These are phyloP conservation scores for Neonectria neomacrospora DNA, from an alignment of 2,329 filamentous ascomycete genomes.

Conservation along the genomic window DNA sequence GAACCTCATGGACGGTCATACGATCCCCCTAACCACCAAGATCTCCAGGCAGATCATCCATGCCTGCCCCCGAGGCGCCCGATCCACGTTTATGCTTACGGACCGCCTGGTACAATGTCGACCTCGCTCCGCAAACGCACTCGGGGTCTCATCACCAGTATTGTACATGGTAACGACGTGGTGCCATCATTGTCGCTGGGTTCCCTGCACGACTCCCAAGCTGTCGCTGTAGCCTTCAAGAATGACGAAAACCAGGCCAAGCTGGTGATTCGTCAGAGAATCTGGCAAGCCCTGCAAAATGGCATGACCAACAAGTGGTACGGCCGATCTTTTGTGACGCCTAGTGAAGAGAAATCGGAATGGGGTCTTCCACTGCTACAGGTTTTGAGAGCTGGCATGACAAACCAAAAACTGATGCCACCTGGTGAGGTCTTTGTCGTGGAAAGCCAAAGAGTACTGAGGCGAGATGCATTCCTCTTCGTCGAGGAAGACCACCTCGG, in stretches of 20 bases:
- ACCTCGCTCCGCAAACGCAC: conserved; percentile 75
- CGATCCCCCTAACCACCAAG: conserved; percentile 45
- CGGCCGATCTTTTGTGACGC: conserved; percentile 50
- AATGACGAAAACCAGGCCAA: conserved; percentile 75
- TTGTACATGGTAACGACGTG: conserved; percentile 78
- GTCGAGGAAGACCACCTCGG: conserved; percentile 64
- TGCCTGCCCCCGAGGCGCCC: conserved; percentile 74
- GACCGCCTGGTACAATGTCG: conserved; percentile 78
- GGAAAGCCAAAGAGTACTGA: conserved; percentile 74
- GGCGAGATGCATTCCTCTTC: conserved; percentile 71
- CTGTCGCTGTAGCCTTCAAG: conserved; percentile 77
- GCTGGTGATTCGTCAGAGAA: conserved; percentile 71
- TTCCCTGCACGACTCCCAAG: conserved; percentile 79
- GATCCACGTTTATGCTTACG: conserved; percentile 84
- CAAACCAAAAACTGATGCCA: conserved; percentile 75
- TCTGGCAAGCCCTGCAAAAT: conserved; percentile 73
- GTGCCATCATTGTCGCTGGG: conserved; percentile 80
- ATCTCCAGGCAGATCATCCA: conserved; percentile 49
- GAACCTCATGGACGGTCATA: conserved; percentile 58
- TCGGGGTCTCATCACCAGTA: conserved; percentile 77
- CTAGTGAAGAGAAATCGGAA: conserved; percentile 67
- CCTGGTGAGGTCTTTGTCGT: conserved; percentile 81
- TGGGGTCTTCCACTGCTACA: conserved; percentile 78
- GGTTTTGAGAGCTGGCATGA: conserved; percentile 73
- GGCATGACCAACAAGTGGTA: conserved; percentile 72